Percentiles rank a stretch among this genome's conserved stretches.
Evolutionary conservation across 164 flowering plant species (phyloP).

Genomic region (Warburgia ugandensis): DNA sequence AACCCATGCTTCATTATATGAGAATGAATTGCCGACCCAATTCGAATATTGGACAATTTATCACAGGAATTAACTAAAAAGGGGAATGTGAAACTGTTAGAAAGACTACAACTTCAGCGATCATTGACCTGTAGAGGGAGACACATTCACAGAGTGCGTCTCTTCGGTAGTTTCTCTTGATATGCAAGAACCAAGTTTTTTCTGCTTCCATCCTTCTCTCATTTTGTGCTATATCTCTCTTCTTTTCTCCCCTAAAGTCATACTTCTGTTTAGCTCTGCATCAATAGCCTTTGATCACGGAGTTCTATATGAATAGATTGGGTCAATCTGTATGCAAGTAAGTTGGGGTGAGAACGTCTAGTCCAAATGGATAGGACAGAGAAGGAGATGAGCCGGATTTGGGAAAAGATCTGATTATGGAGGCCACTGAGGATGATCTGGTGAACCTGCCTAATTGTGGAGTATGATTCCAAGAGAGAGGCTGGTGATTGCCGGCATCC

Average conservation of each 20-base stretch:
- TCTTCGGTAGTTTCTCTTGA: no score
- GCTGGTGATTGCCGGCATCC: no score
- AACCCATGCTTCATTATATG: conserved; percentile 42
- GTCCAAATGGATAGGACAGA: conserved; percentile 19
- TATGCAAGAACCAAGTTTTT: no score
- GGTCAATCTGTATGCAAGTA: conserved; percentile 22
- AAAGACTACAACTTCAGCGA: conserved; percentile 9
- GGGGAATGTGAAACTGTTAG: conserved; percentile 70
- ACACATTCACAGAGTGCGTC: conserved; percentile 23
- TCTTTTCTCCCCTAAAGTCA: no score
- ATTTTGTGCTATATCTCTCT: no score
- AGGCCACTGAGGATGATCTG: conserved; percentile 47
- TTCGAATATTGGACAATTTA: conserved; percentile 11
- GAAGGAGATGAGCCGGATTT: conserved; percentile 34
- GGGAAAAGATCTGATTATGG: conserved; percentile 32
- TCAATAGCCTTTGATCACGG: conserved; percentile 31
- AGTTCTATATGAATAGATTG: conserved; percentile 55
- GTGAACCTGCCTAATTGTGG: conserved; percentile 28
- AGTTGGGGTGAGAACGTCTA: conserved; percentile 28
- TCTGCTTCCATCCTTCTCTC: no score
- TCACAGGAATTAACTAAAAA: conserved; percentile 46
- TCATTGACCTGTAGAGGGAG: conserved; percentile 33
- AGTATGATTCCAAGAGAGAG: conserved; percentile 17
- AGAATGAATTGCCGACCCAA: conserved; percentile 26
- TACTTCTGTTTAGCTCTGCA: no score